These are phyloP conservation scores for Przewalskia tangutica DNA, from an alignment of 257 asterid species.

Conservation along the genomic window DNA sequence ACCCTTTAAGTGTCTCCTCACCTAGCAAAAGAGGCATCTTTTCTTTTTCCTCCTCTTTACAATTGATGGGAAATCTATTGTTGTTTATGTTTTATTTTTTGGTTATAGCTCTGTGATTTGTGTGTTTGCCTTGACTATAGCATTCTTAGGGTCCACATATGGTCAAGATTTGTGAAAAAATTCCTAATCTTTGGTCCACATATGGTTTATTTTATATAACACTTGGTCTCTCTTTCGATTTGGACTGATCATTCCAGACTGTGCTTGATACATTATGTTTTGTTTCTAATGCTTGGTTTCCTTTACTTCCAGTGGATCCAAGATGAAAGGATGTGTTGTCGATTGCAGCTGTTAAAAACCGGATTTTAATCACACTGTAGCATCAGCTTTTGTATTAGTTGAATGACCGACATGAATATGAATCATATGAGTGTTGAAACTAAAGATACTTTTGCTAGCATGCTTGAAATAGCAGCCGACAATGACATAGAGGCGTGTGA, in stretches of 20 bases:
- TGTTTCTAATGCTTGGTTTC: constrained; percentile 20
- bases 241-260: neutral
- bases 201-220: neutral
- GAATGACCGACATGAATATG: constrained; percentile 23
- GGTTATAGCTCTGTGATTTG: neutral
- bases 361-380: constrained; percentile 5
- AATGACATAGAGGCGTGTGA: constrained; percentile 48
- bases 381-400: constrained; percentile 1
- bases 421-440: constrained; percentile 38
- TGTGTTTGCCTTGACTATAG: neutral
- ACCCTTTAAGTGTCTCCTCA: neutral
- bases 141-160: neutral
- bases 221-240: neutral
- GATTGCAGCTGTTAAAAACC: constrained; percentile 12
- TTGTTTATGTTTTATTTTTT: neutral
- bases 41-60: neutral
- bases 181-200: neutral
- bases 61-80: neutral
- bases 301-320: constrained; percentile 21
- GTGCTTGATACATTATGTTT: neutral
- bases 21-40: neutral
- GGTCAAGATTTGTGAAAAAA: neutral
- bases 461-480: constrained; percentile 77
- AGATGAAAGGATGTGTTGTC: constrained; percentile 17
- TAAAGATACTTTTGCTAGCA: constrained; percentile 40